These are phyloP conservation scores for Sutorius australiensis DNA, from an alignment of 768 basidiomycete species.

Conservation along the genomic window DNA sequence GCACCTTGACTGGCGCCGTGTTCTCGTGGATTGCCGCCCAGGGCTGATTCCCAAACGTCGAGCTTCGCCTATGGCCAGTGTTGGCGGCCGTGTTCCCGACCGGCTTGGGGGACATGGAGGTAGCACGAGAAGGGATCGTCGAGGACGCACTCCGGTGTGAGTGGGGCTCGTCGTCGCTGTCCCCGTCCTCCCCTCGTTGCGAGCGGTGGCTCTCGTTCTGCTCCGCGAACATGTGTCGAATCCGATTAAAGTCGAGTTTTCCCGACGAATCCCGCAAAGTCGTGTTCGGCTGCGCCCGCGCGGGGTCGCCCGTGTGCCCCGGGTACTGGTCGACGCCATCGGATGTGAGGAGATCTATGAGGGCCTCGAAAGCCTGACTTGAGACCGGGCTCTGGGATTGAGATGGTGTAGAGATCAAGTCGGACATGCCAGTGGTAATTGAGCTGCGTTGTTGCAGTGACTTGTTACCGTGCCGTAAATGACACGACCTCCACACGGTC, in stretches of 20 bases:
- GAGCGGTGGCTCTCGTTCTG: slow-evolving; percentile 7
- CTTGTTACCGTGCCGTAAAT: neutral
- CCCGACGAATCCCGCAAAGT: slow-evolving; percentile 27
- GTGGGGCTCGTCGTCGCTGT: slow-evolving; percentile 18
- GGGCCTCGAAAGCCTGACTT: slow-evolving; percentile 23
- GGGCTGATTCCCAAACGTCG: slow-evolving; percentile 22
- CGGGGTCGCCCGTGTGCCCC: neutral
- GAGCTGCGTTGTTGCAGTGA: neutral
- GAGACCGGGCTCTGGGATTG: slow-evolving; percentile 16
- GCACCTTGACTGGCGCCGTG: slow-evolving; percentile 5
- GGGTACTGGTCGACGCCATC: slow-evolving; percentile 22
- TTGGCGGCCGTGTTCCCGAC: neutral
- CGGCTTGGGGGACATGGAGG: slow-evolving; percentile 16
- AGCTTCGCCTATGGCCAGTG: slow-evolving; percentile 19
- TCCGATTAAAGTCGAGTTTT: slow-evolving; percentile 31
- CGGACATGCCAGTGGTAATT: slow-evolving; percentile 13
- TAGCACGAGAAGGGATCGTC: slow-evolving; percentile 6
- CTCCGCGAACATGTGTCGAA: slow-evolving; percentile 25
- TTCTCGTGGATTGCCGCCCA: slow-evolving; percentile 11
- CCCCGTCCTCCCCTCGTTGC: slow-evolving; percentile 3
- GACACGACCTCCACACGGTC: neutral
- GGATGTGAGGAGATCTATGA: slow-evolving; percentile 31
- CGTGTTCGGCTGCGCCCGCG: slow-evolving; percentile 1
- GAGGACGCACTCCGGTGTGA: slow-evolving; percentile 9
- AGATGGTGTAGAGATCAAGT: slow-evolving; percentile 24